phyloP scores from a whole-genome alignment of 257 asterid genomes.

The Solanum tarijense region DNA sequence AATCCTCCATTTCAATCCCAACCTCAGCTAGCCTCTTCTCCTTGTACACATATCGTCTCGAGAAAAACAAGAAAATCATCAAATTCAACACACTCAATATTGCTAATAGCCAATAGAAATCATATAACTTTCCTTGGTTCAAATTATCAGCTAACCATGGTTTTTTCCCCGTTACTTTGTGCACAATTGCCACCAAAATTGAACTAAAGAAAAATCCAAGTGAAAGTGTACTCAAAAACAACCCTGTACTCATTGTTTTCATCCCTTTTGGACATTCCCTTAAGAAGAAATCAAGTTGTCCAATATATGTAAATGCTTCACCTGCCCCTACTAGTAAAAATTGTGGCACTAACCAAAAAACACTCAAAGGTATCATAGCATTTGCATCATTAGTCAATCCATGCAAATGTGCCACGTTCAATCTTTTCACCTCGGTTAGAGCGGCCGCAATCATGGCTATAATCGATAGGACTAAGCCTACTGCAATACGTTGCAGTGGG shows the following conservation, averaged over 20 bases:
- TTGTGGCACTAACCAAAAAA: constrained; percentile 66
- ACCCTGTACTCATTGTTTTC: constrained; percentile 86
- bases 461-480: constrained; percentile 42
- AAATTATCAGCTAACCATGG: constrained; percentile 80
- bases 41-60: constrained; percentile 72
- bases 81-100: constrained; percentile 45
- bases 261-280: constrained; percentile 82
- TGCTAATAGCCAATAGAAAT: constrained; percentile 71
- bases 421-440: constrained; percentile 34
- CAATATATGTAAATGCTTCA: constrained; percentile 78
- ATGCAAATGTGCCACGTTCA: constrained; percentile 23
- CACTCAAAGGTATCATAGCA: constrained; percentile 33
- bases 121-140: constrained; percentile 54
- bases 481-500: constrained; percentile 55
- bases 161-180: constrained; percentile 38
- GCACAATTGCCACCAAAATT: constrained; percentile 48
- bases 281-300: constrained; percentile 80
- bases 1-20: constrained; percentile 57
- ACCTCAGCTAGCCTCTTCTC: constrained; percentile 62
- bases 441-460: constrained; percentile 60
- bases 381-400: constrained; percentile 11
- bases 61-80: constrained; percentile 26
- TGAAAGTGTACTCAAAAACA: constrained; percentile 70
- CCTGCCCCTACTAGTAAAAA: constrained; percentile 69
- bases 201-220: constrained; percentile 68